Conservation (phyloP, 192 early-diverging fungal species). For the Entomortierella lignicola region DNA sequence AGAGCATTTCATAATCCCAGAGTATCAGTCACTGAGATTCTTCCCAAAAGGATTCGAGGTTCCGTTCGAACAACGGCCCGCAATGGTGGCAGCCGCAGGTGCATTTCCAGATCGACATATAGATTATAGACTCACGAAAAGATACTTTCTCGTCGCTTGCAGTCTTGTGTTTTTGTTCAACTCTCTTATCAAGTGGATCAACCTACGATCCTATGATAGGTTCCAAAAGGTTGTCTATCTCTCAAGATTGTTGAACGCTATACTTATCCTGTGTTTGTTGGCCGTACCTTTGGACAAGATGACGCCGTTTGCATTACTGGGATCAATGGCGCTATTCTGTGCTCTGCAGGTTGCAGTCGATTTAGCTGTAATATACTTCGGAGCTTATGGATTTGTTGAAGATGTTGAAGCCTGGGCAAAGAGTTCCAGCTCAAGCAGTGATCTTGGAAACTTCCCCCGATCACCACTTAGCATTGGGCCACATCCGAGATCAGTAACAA, state of each 20-base stretch:
- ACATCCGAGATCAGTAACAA: slow-evolving; percentile 6
- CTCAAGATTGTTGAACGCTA: slow-evolving; percentile 29
- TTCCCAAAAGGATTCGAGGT: slow-evolving; percentile 26
- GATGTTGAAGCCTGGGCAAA: slow-evolving; percentile 42
- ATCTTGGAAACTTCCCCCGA: slow-evolving; percentile 29
- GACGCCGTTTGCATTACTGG: slow-evolving; percentile 35
- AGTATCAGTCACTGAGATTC: background rate
- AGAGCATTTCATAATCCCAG: too few relatives aligned
- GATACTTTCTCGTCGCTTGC: slow-evolving; percentile 41
- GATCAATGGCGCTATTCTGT: slow-evolving; percentile 36
- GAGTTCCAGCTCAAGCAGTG: slow-evolving; percentile 37
- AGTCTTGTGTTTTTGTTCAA: slow-evolving; percentile 37
- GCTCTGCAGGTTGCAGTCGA: slow-evolving; percentile 27
- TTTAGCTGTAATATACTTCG: slow-evolving; percentile 44
- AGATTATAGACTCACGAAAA: slow-evolving; percentile 30
- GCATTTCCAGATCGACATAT: slow-evolving; percentile 6
- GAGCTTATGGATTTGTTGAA: slow-evolving; percentile 38
- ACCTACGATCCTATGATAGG: slow-evolving; percentile 32
- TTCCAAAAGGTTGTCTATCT: slow-evolving; percentile 45
- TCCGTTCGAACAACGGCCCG: slow-evolving; percentile 6
- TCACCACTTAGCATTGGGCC: slow-evolving; percentile 29
- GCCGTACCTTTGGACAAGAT: slow-evolving; percentile 27
- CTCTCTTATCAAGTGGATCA: slow-evolving; percentile 47
- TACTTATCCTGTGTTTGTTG: slow-evolving; percentile 27
- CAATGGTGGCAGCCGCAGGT: background rate